phyloP scores from a whole-genome alignment of 805 yeast species.

The Candida endomychidarum region DNA sequence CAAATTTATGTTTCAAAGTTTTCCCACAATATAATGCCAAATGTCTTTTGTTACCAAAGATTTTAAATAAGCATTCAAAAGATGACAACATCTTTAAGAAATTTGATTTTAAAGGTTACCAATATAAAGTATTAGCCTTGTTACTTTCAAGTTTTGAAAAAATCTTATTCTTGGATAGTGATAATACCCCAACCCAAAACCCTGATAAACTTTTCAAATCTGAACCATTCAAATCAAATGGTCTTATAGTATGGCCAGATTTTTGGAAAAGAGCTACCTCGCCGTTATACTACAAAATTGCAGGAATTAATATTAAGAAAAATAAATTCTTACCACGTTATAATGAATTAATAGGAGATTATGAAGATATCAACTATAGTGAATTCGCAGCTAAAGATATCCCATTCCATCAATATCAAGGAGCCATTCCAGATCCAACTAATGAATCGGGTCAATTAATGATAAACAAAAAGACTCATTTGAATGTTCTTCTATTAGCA shows the following conservation, averaged over 20 bases:
- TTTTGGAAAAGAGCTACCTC: slow-evolving; percentile 84
- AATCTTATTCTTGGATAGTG: slow-evolving; percentile 72
- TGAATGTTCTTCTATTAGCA: slow-evolving; percentile 36
- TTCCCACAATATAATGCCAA: slow-evolving; percentile 40
- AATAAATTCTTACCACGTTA: slow-evolving; percentile 32
- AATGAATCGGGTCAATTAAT: slow-evolving; percentile 44
- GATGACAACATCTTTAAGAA: slow-evolving; percentile 22
- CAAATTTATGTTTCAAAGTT: slow-evolving; percentile 48
- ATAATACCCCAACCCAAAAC: slow-evolving; percentile 65
- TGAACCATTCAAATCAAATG: slow-evolving; percentile 53
- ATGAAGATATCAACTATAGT: slow-evolving; percentile 13
- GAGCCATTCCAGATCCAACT: slow-evolving; percentile 32
- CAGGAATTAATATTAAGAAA: slow-evolving; percentile 45
- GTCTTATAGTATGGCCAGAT: slow-evolving; percentile 79
- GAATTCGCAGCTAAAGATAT: slow-evolving; percentile 15
- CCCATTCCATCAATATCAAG: slow-evolving; percentile 33
- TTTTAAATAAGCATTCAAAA: slow-evolving; percentile 19
- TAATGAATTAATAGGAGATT: slow-evolving; percentile 23
- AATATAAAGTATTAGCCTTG: slow-evolving; percentile 43
- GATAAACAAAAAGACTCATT: slow-evolving; percentile 40
- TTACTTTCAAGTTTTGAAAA: slow-evolving; percentile 58
- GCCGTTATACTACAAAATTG: slow-evolving; percentile 69
- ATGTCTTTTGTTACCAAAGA: slow-evolving; percentile 38
- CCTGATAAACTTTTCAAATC: slow-evolving; percentile 59
- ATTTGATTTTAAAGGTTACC: slow-evolving; percentile 45